Evolutionary conservation across 495 filamentous ascomycete species (phyloP).

Genomic region (Penicillium fimorum): DNA sequence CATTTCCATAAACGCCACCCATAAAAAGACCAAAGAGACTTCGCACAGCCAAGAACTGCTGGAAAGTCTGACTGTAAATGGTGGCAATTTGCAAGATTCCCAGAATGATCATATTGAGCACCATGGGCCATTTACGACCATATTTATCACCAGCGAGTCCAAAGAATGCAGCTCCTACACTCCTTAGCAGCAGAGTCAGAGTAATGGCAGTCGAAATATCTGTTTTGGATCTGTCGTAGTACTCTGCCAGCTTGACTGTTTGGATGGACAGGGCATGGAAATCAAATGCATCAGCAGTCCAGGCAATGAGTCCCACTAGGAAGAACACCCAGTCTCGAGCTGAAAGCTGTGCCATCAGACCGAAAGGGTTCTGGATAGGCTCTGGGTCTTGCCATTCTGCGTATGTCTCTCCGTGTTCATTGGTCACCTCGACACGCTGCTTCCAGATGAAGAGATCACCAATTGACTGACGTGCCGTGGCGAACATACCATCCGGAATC

Average conservation of each 20-base stretch:
- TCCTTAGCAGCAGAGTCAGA: slow-evolving; percentile 67
- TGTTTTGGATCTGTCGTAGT: slow-evolving; percentile 64
- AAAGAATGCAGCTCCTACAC: slow-evolving; percentile 67
- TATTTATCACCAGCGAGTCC: slow-evolving; percentile 71
- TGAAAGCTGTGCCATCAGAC: slow-evolving; percentile 54
- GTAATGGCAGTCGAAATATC: slow-evolving; percentile 72
- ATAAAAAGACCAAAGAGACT: slow-evolving; percentile 77
- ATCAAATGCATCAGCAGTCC: slow-evolving; percentile 73
- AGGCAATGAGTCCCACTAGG: slow-evolving; percentile 59
- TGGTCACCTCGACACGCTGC: slow-evolving; percentile 61
- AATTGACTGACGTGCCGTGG: slow-evolving; percentile 58
- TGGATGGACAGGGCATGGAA: slow-evolving; percentile 76
- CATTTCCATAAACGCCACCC: slow-evolving; percentile 80
- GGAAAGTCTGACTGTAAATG: slow-evolving; percentile 65
- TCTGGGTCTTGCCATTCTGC: slow-evolving; percentile 61
- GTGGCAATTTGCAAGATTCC: slow-evolving; percentile 68
- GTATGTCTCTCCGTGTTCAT: slow-evolving; percentile 50
- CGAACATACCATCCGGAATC: slow-evolving; percentile 55
- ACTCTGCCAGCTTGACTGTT: slow-evolving; percentile 63
- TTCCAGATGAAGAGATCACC: slow-evolving; percentile 67
- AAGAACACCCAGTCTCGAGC: slow-evolving; percentile 62
- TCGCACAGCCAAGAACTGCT: slow-evolving; percentile 67
- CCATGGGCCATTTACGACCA: slow-evolving; percentile 82
- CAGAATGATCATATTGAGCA: slow-evolving; percentile 65
- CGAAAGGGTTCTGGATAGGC: slow-evolving; percentile 60